Evolutionary conservation across 148 eudicot species (phyloP), one percentile per base, ranked within the genome.

Genomic region (Rhododendron molle): DNA sequence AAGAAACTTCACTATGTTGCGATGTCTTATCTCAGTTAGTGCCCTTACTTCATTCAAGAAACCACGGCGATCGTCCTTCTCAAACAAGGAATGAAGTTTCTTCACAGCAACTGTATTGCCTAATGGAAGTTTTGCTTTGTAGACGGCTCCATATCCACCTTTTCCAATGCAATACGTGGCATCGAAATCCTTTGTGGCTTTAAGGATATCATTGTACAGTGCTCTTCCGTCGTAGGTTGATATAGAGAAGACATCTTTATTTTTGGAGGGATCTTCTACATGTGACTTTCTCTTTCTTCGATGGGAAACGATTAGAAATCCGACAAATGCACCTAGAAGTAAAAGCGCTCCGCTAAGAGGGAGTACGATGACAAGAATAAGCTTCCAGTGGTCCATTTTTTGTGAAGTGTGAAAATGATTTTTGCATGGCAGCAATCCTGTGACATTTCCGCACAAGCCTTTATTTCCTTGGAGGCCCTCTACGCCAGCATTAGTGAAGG

Each of bases 91-190:
- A 52, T 85, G 83, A 38, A 92, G 91, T 85, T 85, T 89, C 86
- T 92, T 92, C 7, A 92, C 92, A 20, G 92, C 92, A 1, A 90
- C 92, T 1, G 79, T 56, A 50, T 87, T 86, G 21, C 87, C 89
- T 71, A 88, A 50, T 76, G 88, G 73, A 30, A 91, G 85, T 26
- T 90, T 80, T 18, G 89, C 93, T 87, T 82, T 91, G 76, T 88
- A 91, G 4, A 91, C 93, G n/a, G 38, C 83, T 26, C 93, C 90
- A 40, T 72, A 79, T 0, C 91, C 91, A 7, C 92, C 92, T 21
- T 32, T 47, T 14, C 92, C 91, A 9, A 90, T 90, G 85, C 90
- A 88, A 65, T 85, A 82, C 46, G 38, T 79, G 4, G 76, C 81
- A 16, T 87, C 83, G 32, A 91, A 91, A 16, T 78, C 83, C 28